Evolutionary conservation across 2,329 filamentous ascomycete genomes (phyloP), one percentile per base, ranked within the genome.

Genomic region (Tolypocladium cylindrosporum): DNA sequence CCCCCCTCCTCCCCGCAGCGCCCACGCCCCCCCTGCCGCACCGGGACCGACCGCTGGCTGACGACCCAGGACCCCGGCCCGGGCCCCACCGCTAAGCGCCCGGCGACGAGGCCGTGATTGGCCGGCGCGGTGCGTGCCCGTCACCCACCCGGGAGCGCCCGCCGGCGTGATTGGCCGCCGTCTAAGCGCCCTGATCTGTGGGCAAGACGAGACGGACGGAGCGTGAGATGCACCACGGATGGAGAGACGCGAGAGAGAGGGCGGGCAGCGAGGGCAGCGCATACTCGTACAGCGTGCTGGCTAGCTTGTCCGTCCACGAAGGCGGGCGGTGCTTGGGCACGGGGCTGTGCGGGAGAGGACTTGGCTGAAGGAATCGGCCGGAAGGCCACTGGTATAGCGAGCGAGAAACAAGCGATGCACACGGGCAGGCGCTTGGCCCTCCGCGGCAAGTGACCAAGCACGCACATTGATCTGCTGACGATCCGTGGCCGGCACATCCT

Each of bases 131-230:
- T 55, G 55, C 45, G 58, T 63, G 63, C 62, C 64, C 62, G 66
- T 72, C 70, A 72, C 70, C 66, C 65, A 69, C 63, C 63, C 61
- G 61, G 55, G 58, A 56, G 59, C 62, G 59, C 52, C 61, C 53
- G 60, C 57, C 54, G 57, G 59, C 58, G 58, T 72, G 70, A 72
- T 72, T 72, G 71, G 71, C 59, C 53, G 63, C 55, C 45, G 62
- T 64, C 62, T 71, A 71, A 71, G 69, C 69, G 69, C 69, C 69
- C 65, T 60, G 65, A 59, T 61, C 52, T 66, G 62, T 65, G 62
- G 63, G 66, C 59, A 19, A 16, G 48, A 21, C 39, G 42, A 37
- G 14, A 27, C 43, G 37, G 13, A 14, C 37, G 37, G 36, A 13
- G 11, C 36, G 36, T 37, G 36, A 37, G 36, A 13, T 37, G 36